Conservation (phyloP, 83 land plant species). For the Picea mariana region DNA sequence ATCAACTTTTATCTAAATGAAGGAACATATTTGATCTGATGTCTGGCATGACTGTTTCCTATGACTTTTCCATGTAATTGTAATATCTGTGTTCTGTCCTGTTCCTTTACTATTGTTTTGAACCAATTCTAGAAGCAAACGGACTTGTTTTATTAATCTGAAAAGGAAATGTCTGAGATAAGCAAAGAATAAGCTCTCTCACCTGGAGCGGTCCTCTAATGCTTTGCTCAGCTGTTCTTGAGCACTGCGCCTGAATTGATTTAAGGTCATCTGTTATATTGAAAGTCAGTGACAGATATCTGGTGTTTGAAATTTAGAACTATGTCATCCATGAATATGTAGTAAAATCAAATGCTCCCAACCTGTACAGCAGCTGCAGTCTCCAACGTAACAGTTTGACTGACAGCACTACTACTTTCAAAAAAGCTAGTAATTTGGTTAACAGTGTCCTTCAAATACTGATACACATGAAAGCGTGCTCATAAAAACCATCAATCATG, state of each 20-base stretch:
- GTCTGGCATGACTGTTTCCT: no score
- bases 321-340: not conserved
- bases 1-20: no score
- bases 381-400: conserved; percentile 85
- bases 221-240: conserved; percentile 89
- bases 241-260: conserved; percentile 87
- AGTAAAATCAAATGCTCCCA: not conserved
- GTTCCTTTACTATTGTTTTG: no score
- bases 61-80: no score
- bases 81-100: no score
- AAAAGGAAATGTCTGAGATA: not conserved
- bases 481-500: conserved; percentile 3
- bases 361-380: conserved; percentile 99
- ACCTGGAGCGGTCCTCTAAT: conserved; percentile 82
- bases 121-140: no score
- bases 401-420: conserved; percentile 67
- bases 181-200: conserved; percentile 1
- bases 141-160: not conserved
- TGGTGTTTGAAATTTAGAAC: not conserved
- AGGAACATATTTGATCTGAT: no score
- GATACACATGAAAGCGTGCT: conserved; percentile 14
- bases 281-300: conserved; percentile 16
- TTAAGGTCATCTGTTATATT: conserved; percentile 74
- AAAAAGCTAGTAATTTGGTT: conserved; percentile 77
- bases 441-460: conserved; percentile 83